phyloP scores from a whole-genome alignment of 164 flowering plant species.

The Protea cynaroides region DNA sequence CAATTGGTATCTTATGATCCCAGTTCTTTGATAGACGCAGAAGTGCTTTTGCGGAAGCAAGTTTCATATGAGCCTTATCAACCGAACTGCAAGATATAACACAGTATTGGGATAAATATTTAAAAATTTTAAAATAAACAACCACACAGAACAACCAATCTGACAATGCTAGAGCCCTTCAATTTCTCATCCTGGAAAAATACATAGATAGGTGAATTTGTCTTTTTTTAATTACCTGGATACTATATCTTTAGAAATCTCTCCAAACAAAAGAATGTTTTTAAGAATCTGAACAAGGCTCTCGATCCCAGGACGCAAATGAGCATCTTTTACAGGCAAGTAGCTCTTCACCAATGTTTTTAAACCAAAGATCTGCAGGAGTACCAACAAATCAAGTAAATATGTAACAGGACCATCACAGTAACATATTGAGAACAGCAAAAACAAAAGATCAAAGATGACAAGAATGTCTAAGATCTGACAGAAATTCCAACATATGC shows the following conservation, averaged over 20 bases:
- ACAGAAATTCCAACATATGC: not conserved
- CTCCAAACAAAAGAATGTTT: conserved; percentile 69
- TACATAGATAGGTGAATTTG: not conserved
- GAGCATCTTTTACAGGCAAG: conserved; percentile 89
- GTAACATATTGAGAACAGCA: not conserved
- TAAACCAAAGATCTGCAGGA: conserved; percentile 67
- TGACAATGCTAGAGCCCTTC: conserved; percentile 3
- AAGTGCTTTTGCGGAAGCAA: conserved; percentile 87
- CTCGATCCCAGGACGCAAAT: conserved; percentile 75
- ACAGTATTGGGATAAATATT: conserved; percentile 1
- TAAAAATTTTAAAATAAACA: not conserved
- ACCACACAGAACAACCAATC: not conserved
- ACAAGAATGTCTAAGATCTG: conserved; percentile 1
- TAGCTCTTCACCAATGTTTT: conserved; percentile 90
- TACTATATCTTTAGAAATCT: conserved; percentile 55
- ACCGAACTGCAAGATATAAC: conserved; percentile 50
- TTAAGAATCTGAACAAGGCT: conserved; percentile 53
- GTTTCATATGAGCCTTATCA: conserved; percentile 85
- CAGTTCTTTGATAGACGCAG: conserved; percentile 78
- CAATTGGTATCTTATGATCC: conserved; percentile 87
- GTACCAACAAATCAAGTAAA: not conserved
- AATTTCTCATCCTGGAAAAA: not conserved
- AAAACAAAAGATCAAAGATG: not conserved
- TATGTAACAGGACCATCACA: not conserved
- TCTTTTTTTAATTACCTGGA: conserved; percentile 50